Evolutionary conservation across 2,329 filamentous ascomycete species (phyloP), one percentile per base, ranked within the genome.

Genomic region (Stachybotrys chlorohalonatus): DNA sequence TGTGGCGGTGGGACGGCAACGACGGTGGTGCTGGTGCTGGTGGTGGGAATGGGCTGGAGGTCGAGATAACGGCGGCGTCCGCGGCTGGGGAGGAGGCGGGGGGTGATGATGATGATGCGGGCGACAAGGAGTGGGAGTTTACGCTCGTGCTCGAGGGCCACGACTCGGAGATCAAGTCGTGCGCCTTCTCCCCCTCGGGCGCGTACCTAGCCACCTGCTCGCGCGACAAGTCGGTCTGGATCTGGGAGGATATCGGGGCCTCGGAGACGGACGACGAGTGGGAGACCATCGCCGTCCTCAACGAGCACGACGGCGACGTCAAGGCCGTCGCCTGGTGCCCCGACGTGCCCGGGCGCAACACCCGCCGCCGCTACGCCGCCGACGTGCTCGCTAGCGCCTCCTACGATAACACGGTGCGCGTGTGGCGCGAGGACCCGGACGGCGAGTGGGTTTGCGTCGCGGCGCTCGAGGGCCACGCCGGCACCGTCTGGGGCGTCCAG

Each of bases 291-390:
- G 94, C 93, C 0, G 93, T 97, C 53, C 79, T 97, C 64, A 90
- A 89, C 71, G 94, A 97, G 72, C 94, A 99, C 68, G 88, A 92
- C 50, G 92, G 89, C 24, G 94, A 99, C 71, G 92, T 99, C 61
- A 99, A 99, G 70, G 90, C 85, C 59, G 89, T 99, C 1, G 83
- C 85, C 3, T 99, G 94, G 94, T 92, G 94, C 67, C 90, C 90
- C 0, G 84, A 85, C 53, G 81, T 79, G 24, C 74, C 76, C 11
- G 77, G 75, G 30, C 71, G 79, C 30, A 74, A 72, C 55, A 63
- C 69, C 16, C 65, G 69, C 11, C 70, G 77, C 47, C 71, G 74
- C 52, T 83, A 82, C 61, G 76, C 78, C 59, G 75, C 80, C 50
- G 87, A 96, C 60, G 79, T 94, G 50, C 79, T 99, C 17, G 94